Evolutionary conservation across 2,329 filamentous ascomycete species (phyloP), one percentile per base, ranked within the genome.

Genomic region (Diplocarpon rosae): DNA sequence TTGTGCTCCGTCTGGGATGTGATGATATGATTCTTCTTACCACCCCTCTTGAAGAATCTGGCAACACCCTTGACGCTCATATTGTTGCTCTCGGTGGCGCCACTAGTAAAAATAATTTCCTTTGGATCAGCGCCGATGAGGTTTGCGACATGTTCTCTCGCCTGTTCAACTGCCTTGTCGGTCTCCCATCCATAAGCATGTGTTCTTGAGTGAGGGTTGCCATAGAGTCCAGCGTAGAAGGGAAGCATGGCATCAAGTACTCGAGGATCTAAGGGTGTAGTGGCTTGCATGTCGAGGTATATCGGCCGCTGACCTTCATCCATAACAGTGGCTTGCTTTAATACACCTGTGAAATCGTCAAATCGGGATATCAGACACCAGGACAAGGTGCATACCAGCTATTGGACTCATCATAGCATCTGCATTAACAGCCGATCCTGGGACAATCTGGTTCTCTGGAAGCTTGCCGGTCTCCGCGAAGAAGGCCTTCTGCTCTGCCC

Each of bases 11-110:
- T 98, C 69, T 96, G 92, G 32, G 80, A 87, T 17, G 92, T 98
- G 65, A 98, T 88, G 60, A 98, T 90, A 66, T 98, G 92, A 69
- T 85, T 95, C 79, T 96, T 96, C 78, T 95, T 95, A 58, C 88
- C 89, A 2, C 78, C 80, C 20, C 33, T 36, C 46, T 86, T 79
- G 54, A 95, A 95, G 69, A 98, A 98, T 52, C 90, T 77, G 15
- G 92, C 89, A 8, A 98, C 90, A 52, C 92, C 92, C 69, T 98
- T 98, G 69, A 98, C 87, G 66, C 88, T 95, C 92, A 98, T 98
- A 61, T 98, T 98, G 68, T 98, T 98, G 63, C 88, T 95, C 70
- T 98, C 92, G 0, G 92, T 98, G 13, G 92, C 92, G 44, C 92
- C 92, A 59, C 89, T 95, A 6, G 92, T 98, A 68, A 98, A 96